phyloP scores from a whole-genome alignment of 495 filamentous ascomycete species.

The Annulohypoxylon stygium region DNA sequence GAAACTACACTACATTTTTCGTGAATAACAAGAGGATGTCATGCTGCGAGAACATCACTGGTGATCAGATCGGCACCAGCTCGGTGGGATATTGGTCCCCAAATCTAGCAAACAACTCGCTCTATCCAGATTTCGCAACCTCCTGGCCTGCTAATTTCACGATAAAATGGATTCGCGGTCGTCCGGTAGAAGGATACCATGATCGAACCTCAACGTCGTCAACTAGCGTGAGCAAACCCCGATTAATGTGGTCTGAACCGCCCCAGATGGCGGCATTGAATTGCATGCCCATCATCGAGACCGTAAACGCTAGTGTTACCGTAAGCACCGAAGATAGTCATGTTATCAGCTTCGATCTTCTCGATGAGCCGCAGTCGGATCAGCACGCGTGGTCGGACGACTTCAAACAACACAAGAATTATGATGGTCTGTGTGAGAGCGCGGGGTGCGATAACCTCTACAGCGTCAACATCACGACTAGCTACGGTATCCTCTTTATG shows the following conservation, averaged over 20 bases:
- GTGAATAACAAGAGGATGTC: constrained; percentile 38
- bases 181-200: constrained; percentile 36
- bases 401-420: constrained; percentile 29
- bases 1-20: constrained; percentile 41
- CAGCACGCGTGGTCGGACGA: constrained; percentile 49
- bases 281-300: constrained; percentile 54
- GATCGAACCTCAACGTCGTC: background rate
- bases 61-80: constrained; percentile 16
- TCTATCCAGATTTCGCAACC: constrained; percentile 15
- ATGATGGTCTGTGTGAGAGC: background rate
- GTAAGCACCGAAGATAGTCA: constrained; percentile 49
- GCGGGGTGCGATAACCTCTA: constrained; percentile 4
- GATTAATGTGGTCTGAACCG: constrained; percentile 44
- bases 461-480: constrained; percentile 33
- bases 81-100: constrained; percentile 31
- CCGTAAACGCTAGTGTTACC: constrained; percentile 49
- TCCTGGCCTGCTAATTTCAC: constrained; percentile 52
- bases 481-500: constrained; percentile 55
- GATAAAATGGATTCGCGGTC: constrained; percentile 52
- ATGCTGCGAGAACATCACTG: constrained; percentile 54
- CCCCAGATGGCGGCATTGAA: constrained; percentile 48
- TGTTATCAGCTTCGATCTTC: constrained; percentile 50
- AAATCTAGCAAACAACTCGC: background rate
- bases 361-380: constrained; percentile 30
- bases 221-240: background rate